A percentile compares a stretch with the other conserved stretches of the same genome.
Evolutionary conservation across 768 basidiomycete genomes (phyloP).

Genomic region (Pisolithus marmoratus): DNA sequence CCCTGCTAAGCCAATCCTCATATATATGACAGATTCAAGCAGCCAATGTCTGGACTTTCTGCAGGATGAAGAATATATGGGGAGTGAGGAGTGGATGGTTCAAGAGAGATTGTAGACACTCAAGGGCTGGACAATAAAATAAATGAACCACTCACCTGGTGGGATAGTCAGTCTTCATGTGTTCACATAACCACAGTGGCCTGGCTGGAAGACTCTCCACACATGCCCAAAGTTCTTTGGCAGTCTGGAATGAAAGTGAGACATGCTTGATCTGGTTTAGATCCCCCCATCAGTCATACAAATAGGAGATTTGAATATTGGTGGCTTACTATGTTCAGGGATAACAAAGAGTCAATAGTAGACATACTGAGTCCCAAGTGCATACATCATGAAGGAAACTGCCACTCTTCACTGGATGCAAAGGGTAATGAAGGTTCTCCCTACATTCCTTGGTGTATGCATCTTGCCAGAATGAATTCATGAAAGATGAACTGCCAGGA

Average conservation of each 20-base stretch:
- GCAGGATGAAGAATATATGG: slow-evolving; percentile 17
- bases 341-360: neutral
- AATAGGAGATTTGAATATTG: neutral
- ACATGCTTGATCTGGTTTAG: neutral
- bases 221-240: slow-evolving; percentile 21
- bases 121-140: slow-evolving; percentile 23
- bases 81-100: slow-evolving; percentile 19
- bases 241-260: slow-evolving; percentile 20
- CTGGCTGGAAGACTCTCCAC: slow-evolving; percentile 22
- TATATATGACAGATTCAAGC: slow-evolving; percentile 10
- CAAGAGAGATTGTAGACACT: slow-evolving; percentile 27
- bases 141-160: slow-evolving; percentile 20
- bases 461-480: slow-evolving; percentile 2
- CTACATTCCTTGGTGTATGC: neutral
- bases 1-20: slow-evolving; percentile 1
- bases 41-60: slow-evolving; percentile 8
- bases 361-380: slow-evolving; percentile 5
- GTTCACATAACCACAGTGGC: slow-evolving; percentile 15
- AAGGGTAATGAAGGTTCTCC: slow-evolving; percentile 1
- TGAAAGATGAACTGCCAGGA: neutral
- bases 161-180: slow-evolving; percentile 8
- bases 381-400: slow-evolving; percentile 1
- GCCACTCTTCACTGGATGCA: slow-evolving; percentile 3
- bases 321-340: neutral
- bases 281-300: neutral